Evolutionary conservation across 768 basidiomycete species (phyloP), one percentile per base, ranked within the genome.

Genomic region (Tricholoma terreum): DNA sequence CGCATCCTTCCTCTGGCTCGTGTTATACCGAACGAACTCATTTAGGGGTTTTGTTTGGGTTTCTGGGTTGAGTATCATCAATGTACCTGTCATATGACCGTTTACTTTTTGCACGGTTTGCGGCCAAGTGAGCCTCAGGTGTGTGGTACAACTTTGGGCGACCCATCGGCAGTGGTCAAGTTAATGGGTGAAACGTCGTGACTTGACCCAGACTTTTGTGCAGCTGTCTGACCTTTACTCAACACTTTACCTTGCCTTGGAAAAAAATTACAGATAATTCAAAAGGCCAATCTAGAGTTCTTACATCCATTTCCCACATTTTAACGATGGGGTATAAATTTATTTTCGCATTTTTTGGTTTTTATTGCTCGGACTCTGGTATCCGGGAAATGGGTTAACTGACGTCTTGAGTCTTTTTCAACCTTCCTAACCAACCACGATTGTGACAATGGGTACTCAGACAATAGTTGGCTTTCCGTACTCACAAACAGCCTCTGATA

Each of bases 41-140:
- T n/a, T n/a, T n/a, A n/a, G n/a, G n/a, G n/a, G n/a, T n/a, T n/a
- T n/a, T n/a, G n/a, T n/a, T n/a, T n/a, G n/a, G n/a, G n/a, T n/a
- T n/a, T n/a, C n/a, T n/a, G n/a, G n/a, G n/a, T n/a, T n/a, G n/a
- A n/a, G n/a, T n/a, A n/a, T n/a, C n/a, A n/a, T n/a, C n/a, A n/a
- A n/a, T n/a, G n/a, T n/a, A n/a, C n/a, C n/a, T n/a, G n/a, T n/a
- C n/a, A 52, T 66, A 66, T 33, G 54, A 51, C 19, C 61, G 49
- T 42, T 62, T 62, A 40, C 59, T 61, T 46, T 66, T 64, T 14
- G 56, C 63, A 12, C 55, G 55, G 49, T 63, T 64, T 33, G 63
- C 65, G n/a, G 56, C 58, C 12, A 17, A 36, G 54, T 33, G 50
- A 43, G 62, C 63, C 21, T 56, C 59, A n/a, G 49, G 52, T 24